Evolutionary conservation across 257 asterid genomes (phyloP).

Genomic region (Solanum arcanum): DNA sequence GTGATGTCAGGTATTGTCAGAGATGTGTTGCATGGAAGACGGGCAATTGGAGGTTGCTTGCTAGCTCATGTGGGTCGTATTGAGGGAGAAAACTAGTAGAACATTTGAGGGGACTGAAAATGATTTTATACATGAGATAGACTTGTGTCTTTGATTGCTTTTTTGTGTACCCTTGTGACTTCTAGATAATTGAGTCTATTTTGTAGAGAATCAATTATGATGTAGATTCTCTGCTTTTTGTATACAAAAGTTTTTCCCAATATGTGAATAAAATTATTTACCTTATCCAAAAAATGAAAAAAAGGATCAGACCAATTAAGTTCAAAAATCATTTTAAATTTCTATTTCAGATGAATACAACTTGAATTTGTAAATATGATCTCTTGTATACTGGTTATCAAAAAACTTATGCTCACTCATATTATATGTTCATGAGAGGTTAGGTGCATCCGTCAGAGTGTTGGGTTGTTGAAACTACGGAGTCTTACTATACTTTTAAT

Average conservation of each 20-base stretch:
- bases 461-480: not conserved
- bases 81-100: not conserved
- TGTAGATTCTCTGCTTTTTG: not conserved
- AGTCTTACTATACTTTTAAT: not conserved
- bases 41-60: not conserved
- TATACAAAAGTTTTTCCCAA: not conserved
- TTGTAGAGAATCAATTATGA: not conserved
- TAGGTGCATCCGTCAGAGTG: not conserved
- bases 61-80: not conserved
- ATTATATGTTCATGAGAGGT: not conserved
- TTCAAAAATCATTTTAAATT: not conserved
- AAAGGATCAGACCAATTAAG: not conserved
- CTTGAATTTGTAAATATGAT: not conserved
- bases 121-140: not conserved
- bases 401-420: not conserved
- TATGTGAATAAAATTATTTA: not conserved
- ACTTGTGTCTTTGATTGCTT: not conserved
- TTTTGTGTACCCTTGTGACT: not conserved
- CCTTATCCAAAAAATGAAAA: not conserved
- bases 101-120: not conserved
- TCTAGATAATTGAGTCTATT: not conserved
- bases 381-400: not conserved
- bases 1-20: not conserved
- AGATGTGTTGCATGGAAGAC: not conserved
- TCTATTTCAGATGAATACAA: not conserved